Percentiles rank a stretch among this genome's conserved stretches.
Evolutionary conservation across 305 asterid species (phyloP).

Genomic region (Solanum hybrid): DNA sequence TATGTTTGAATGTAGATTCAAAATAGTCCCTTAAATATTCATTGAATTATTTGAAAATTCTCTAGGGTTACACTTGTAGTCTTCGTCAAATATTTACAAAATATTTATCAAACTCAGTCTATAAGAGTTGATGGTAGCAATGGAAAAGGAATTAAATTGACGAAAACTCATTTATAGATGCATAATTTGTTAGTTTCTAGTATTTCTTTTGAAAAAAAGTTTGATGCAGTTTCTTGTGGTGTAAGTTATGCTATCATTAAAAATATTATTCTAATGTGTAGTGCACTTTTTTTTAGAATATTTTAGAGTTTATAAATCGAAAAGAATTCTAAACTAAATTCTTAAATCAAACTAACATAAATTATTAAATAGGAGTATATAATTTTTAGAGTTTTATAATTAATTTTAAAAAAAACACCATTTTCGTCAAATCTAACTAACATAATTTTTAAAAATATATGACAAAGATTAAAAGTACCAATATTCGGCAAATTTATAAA

Average conservation of each 20-base stretch:
- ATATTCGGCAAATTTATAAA: background rate
- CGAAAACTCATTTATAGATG: background rate
- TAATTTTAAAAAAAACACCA: no score
- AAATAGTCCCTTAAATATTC: background rate
- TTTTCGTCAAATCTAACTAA: background rate
- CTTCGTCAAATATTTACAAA: background rate
- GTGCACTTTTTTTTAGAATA: background rate
- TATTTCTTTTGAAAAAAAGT: background rate
- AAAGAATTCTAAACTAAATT: no score
- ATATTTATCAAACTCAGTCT: background rate
- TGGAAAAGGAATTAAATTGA: background rate
- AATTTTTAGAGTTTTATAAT: no score
- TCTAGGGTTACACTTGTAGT: background rate
- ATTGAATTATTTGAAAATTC: background rate
- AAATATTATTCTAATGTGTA: background rate
- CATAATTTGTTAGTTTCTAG: background rate
- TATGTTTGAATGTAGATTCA: background rate
- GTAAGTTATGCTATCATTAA: background rate
- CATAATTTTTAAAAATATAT: background rate
- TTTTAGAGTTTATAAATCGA: background rate
- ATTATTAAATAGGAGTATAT: no score
- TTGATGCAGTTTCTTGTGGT: background rate
- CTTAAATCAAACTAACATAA: no score
- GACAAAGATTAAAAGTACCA: background rate
- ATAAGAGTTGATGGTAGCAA: background rate